Base-by-base conservation (phyloP, 164 flowering plant genomes). In the Tetrastigma voinierianum region DNA sequence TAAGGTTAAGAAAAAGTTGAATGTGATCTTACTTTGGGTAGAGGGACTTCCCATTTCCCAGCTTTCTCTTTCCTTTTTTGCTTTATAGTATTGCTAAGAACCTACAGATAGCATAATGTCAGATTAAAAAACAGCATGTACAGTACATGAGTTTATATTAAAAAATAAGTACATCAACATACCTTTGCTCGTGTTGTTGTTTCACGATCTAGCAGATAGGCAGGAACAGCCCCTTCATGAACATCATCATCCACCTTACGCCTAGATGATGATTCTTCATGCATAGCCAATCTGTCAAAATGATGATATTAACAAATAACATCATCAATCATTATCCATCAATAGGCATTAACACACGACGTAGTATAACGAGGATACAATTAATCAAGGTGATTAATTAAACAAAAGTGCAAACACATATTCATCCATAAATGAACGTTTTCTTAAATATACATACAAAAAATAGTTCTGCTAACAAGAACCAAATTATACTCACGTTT, bases 41-140 rank as follows among this genome's bases (percentile, higher is more conserved):
- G 75, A 61, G 99, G 99, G 54, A 95, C 99, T 58, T 95, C 97
- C 99, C 99, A 95, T 80, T 92, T 95, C 47, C 99, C 99, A 74
- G 99, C 98, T 75, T 84, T 95, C 78, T 95, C 99, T 70, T 95
- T 95, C 77, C 99, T 85, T 83, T 95, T 95, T 72, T 95, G 99
- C 82, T 95, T 95, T 61, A 95, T 81, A 4, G 96, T 87, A 79
- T 95, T 95, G 88, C 97, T 95, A 51, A 95, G 86, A 67, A 87
- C 79, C 99, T 95, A 67, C 54, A 79, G 2, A 60, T 6, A 58
- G 10, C 16, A 54, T 6, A 54, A 57, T 17, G 60, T 68, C 54
- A 69, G 53, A 25, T 40, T 1, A n/a, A 15, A 0, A 19, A 46
- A 61, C 46, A 21, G 14, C 15, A 60, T 24, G 11, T 10, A 32